Percentiles rank a stretch among this genome's conserved stretches.
Evolutionary conservation across 1,139 yeast genomes (phyloP).

Genomic region (Debaryomycetaceae sp.): DNA sequence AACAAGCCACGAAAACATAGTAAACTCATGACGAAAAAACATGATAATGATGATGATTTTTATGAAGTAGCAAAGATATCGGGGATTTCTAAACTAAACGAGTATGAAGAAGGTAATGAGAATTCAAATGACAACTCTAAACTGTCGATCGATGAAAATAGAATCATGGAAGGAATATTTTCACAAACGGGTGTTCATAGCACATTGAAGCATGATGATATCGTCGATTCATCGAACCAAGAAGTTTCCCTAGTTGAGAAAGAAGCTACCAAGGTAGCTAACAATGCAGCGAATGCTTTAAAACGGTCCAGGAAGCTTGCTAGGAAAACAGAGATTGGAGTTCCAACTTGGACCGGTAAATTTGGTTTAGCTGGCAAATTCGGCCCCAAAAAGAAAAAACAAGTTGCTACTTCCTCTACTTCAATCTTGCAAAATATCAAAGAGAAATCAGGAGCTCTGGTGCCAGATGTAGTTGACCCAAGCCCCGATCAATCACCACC

Average conservation of each 20-base stretch:
- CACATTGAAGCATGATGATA: conserved; percentile 74
- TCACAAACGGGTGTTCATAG: conserved; percentile 73
- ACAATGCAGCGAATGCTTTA: conserved; percentile 71
- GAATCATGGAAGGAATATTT: conserved; percentile 74
- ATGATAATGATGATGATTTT: conserved; percentile 52
- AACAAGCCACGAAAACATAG: conserved; percentile 22
- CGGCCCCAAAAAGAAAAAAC: conserved; percentile 20
- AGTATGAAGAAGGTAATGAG: conserved; percentile 42
- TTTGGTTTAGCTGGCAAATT: conserved; percentile 78
- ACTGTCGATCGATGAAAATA: conserved; percentile 36
- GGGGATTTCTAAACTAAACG: conserved; percentile 55
- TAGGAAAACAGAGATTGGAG: conserved; percentile 64
- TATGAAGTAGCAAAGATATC: conserved; percentile 48
- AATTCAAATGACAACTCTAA: conserved; percentile 21
- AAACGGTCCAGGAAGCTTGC: conserved; percentile 65
- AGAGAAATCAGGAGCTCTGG: conserved; percentile 17
- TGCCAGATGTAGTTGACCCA: conserved; percentile 18
- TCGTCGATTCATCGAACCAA: conserved; percentile 53
- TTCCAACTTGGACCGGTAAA: conserved; percentile 96
- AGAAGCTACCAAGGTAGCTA: conserved; percentile 78
- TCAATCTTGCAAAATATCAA: conserved; percentile 35
- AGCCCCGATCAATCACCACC: conserved; percentile 12
- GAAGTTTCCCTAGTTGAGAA: conserved; percentile 58
- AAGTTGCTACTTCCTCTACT: conserved; percentile 19
- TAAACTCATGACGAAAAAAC: conserved; percentile 21